Base-by-base conservation (phyloP, 2,329 filamentous ascomycete genomes). In the Aureobasidium sp. region DNA sequence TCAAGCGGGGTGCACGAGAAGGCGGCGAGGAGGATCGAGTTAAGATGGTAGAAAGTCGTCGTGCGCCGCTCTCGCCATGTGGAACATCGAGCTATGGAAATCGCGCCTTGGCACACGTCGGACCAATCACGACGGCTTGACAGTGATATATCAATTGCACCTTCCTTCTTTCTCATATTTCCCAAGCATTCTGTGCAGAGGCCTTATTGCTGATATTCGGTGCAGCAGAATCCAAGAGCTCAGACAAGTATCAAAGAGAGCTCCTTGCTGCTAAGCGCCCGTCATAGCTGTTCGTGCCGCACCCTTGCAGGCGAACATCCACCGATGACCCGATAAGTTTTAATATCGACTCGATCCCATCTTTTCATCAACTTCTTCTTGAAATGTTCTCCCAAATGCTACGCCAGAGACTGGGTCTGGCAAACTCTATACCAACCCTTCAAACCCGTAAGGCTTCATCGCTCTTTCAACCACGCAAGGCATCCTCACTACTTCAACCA, bases 21-120 rank as follows among this genome's bases (percentile, higher is more conserved):
- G 31, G 55, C 42, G 34, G 55, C 42, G 55, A 44, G 41, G 34
- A 44, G 41, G 53, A 41, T 57, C 39, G 34, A 45, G 39, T 44
- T 34, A n/a, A 22, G 39, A 57, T 52, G 52, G 52, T 55, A 44
- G 39, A 57, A 45, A 57, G 53, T 57, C 53, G 53, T 57, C 53
- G 53, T 57, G 53, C 53, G 53, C 39, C 7, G 36, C 52, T 27
- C 47, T 27, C 15, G 36, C 53, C 53, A 44, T 57, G 53, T 31
- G 36, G 52, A 44, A 27, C 27, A 58, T 20, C 55, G n/a, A 42
- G 37, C 39, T 58, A 9, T 44, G n/a, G 12, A 34, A 34, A 11
- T 45, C 17, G 27, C 27, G 39, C 53, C 53, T 57, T 57, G 53
- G 53, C 53, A 57, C 41, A 44, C 53, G 39, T 57, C 53, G 39